Percentiles rank a stretch among this genome's conserved stretches.
Evolutionary conservation across 805 yeast genomes (phyloP).

Genomic region (Monosporozyma servazzii): DNA sequence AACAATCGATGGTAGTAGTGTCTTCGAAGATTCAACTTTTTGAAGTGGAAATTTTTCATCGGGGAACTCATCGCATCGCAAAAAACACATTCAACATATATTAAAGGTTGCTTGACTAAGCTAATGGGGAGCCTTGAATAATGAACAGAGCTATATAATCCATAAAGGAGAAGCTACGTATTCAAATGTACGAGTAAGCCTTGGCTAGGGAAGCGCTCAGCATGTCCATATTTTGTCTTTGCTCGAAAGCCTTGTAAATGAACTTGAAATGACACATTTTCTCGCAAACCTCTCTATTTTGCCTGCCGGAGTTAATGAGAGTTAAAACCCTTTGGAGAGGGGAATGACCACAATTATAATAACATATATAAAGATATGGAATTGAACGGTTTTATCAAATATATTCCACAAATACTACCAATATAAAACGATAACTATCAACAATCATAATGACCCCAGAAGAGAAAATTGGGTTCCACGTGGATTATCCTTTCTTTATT

Average conservation of each 20-base stretch:
- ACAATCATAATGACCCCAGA: conserved; percentile 1
- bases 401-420: not conserved
- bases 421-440: not conserved
- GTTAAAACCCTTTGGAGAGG: not conserved
- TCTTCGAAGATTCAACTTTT: not conserved
- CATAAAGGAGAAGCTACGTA: too few species aligned
- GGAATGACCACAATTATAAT: not conserved
- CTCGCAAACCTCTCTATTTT: not conserved
- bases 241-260: not conserved
- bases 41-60: not conserved
- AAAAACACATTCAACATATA: not conserved
- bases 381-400: not conserved
- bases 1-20: not conserved
- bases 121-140: too few species aligned
- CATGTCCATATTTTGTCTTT: not conserved
- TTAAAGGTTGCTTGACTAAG: not conserved
- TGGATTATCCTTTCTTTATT: conserved; percentile 35
- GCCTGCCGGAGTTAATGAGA: not conserved
- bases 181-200: too few species aligned
- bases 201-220: too few species aligned
- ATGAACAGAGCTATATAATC: too few species aligned
- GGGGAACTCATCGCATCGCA: not conserved
- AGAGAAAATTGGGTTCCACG: conserved; percentile 11
- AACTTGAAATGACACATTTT: not conserved
- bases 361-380: not conserved